These are phyloP conservation scores for Solanum dulcamara DNA, from an alignment of 257 asterid genomes.

Conservation along the genomic window DNA sequence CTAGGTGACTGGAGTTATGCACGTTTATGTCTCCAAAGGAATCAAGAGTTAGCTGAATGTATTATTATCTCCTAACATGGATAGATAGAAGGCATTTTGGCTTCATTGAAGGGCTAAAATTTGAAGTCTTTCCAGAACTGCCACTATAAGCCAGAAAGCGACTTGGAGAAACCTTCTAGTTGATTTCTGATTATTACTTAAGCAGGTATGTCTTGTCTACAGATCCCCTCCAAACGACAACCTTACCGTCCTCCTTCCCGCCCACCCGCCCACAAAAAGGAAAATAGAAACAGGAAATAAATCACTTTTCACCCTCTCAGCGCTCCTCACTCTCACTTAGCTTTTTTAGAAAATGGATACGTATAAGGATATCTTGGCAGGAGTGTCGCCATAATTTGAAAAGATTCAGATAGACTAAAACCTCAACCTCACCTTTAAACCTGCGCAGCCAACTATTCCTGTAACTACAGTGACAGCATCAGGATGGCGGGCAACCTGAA, in stretches of 20 bases:
- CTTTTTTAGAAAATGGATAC: not conserved
- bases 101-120: not conserved
- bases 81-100: not conserved
- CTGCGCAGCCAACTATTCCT: constrained; percentile 98
- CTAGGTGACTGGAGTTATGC: not conserved
- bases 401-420: not conserved
- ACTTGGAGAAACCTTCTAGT: not conserved
- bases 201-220: not conserved
- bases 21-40: not conserved
- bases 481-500: constrained; percentile 95
- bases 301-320: not conserved
- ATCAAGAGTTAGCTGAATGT: not conserved
- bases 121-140: not conserved
- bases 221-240: not conserved
- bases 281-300: not conserved
- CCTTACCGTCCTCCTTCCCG: not conserved
- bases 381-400: not conserved
- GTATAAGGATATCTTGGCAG: not conserved
- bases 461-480: constrained; percentile 96
- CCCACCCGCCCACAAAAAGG: not conserved
- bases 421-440: constrained; percentile 54
- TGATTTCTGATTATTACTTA: not conserved
- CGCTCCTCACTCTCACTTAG: not conserved
- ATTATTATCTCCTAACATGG: not conserved
- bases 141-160: not conserved